A percentile compares a stretch with the other conserved stretches of the same genome.
Evolutionary conservation across 164 flowering plant species (phyloP).

Genomic region (Aristolochia contorta): DNA sequence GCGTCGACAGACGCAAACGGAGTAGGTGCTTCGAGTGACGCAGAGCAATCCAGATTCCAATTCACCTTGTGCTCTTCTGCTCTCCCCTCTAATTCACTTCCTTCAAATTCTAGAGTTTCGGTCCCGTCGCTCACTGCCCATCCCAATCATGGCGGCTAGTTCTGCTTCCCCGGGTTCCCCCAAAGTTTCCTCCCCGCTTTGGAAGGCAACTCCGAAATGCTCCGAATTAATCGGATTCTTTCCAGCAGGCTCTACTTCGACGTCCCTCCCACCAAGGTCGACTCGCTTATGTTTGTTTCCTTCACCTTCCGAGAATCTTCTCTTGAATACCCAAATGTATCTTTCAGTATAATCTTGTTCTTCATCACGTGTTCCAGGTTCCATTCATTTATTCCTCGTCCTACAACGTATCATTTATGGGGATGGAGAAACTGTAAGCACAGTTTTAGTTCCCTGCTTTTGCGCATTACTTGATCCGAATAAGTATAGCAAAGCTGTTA

Average conservation of each 20-base stretch:
- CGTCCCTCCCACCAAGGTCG: slow-evolving; percentile 51
- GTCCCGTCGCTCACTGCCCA: no score
- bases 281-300: slow-evolving; percentile 1
- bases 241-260: slow-evolving; percentile 86
- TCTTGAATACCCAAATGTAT: neutral
- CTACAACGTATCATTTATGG: slow-evolving; percentile 67
- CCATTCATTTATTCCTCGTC: slow-evolving; percentile 70
- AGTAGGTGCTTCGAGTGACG: no score
- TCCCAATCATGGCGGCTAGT: no score
- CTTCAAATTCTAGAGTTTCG: no score
- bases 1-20: no score
- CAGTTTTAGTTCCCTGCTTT: neutral
- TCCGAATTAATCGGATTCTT: slow-evolving; percentile 47
- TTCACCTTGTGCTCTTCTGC: no score
- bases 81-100: no score
- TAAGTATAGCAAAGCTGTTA: neutral
- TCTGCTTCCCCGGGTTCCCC: neutral
- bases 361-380: slow-evolving; percentile 28
- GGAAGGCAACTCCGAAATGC: slow-evolving; percentile 21
- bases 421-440: slow-evolving; percentile 83
- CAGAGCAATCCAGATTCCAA: no score
- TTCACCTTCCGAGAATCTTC: neutral
- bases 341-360: neutral
- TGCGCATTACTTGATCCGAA: neutral
- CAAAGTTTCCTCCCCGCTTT: slow-evolving; percentile 1